phyloP scores from a whole-genome alignment of 441 rosid species.

The Mallotus repandus region DNA sequence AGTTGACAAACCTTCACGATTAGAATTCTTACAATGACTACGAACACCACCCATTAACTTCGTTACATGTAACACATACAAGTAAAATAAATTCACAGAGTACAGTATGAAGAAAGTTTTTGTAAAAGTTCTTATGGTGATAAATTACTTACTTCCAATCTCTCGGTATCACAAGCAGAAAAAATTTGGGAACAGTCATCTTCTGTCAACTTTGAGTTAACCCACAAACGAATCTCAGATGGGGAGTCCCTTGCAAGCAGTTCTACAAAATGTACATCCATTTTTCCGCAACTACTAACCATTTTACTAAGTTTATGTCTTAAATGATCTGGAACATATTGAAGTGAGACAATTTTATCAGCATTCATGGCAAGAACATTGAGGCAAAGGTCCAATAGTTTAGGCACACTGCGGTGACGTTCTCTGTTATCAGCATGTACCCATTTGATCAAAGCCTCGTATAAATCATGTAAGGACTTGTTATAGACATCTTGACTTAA shows the following conservation, averaged over 20 bases:
- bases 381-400: conserved; percentile 33
- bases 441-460: conserved; percentile 28
- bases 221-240: conserved; percentile 30
- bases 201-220: conserved; percentile 30
- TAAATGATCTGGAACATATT: conserved; percentile 39
- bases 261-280: conserved; percentile 30
- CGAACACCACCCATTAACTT: background rate
- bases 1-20: background rate
- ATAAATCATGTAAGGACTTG: background rate
- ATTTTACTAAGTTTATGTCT: conserved; percentile 32
- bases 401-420: conserved; percentile 23
- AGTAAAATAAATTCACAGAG: background rate
- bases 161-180: conserved; percentile 27
- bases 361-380: conserved; percentile 33
- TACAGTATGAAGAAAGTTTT: background rate
- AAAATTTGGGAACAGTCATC: conserved; percentile 35
- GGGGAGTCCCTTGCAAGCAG: conserved; percentile 42
- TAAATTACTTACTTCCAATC: conserved; percentile 34
- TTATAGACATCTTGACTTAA: background rate
- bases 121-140: background rate
- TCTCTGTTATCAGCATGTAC: conserved; percentile 6
- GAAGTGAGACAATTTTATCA: conserved; percentile 35
- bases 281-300: conserved; percentile 28
- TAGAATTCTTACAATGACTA: background rate
- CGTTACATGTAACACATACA: background rate